phyloP scores from a whole-genome alignment of 2,329 filamentous ascomycete species.

The Calonectria crousiana region DNA sequence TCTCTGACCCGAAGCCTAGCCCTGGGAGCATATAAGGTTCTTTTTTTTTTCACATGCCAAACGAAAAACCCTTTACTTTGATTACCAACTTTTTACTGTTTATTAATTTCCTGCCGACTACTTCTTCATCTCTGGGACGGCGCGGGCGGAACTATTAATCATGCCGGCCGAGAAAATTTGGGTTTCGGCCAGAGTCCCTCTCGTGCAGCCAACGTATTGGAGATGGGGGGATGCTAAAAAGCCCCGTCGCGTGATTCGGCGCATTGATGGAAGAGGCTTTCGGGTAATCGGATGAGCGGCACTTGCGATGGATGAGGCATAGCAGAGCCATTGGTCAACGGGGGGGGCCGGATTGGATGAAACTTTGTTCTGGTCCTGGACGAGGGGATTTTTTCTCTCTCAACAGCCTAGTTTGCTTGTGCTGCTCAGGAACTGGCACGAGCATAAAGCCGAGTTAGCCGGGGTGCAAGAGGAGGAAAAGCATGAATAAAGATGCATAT shows the following conservation, averaged over 20 bases:
- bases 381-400: not conserved
- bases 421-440: not conserved
- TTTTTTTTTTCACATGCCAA: not conserved
- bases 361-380: not conserved
- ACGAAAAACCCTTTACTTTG: not conserved
- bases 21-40: not conserved
- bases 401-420: not conserved
- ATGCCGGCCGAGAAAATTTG: too few relatives aligned
- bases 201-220: not conserved
- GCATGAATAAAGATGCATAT: not conserved
- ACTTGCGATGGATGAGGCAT: not conserved
- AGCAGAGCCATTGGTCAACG: not conserved
- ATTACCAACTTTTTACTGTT: not conserved
- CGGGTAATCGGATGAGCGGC: constrained; percentile 14
- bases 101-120: not conserved
- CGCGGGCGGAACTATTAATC: too few relatives aligned
- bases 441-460: not conserved
- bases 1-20: not conserved
- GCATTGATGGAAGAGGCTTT: not conserved
- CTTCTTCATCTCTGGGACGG: too few relatives aligned
- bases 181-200: not conserved
- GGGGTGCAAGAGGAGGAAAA: not conserved
- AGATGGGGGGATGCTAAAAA: not conserved
- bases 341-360: not conserved
- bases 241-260: not conserved